A percentile compares a stretch with the other conserved stretches of the same genome.
These are phyloP conservation scores for Hygrophila difformis DNA, from an alignment of 257 asterid genomes.

Conservation along the genomic window DNA sequence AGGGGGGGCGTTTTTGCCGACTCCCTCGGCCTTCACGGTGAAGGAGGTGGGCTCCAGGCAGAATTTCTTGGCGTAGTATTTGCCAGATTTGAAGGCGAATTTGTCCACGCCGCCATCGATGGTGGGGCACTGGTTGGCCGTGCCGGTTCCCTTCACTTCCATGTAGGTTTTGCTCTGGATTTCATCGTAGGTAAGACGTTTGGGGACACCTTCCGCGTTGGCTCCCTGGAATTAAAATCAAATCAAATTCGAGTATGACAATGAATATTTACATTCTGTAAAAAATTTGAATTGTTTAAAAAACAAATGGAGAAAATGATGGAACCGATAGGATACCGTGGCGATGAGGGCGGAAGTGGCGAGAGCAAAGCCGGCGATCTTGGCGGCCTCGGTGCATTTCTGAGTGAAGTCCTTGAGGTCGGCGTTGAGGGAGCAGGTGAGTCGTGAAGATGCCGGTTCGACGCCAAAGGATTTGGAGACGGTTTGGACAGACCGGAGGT, in stretches of 20 bases:
- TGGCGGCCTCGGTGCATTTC: conserved; percentile 80
- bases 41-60: conserved; percentile 97
- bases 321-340: conserved; percentile 73
- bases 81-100: conserved; percentile 77
- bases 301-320: too few relatives aligned
- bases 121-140: conserved; percentile 99
- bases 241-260: too few relatives aligned
- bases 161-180: conserved; percentile 90
- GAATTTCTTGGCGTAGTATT: conserved; percentile 74
- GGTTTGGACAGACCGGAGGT: conserved; percentile 36
- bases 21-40: conserved; percentile 93
- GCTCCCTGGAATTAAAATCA: conserved; percentile 52
- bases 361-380: conserved; percentile 92
- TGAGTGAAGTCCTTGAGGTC: conserved; percentile 76
- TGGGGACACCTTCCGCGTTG: conserved; percentile 72
- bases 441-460: conserved; percentile 37
- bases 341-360: conserved; percentile 94
- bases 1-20: conserved; percentile 62
- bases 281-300: too few relatives aligned
- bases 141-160: conserved; percentile 93
- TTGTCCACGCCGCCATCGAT: conserved; percentile 71
- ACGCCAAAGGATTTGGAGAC: conserved; percentile 56
- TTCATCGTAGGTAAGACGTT: conserved; percentile 77
- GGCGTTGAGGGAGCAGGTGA: conserved; percentile 74
- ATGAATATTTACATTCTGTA: too few relatives aligned